These are phyloP conservation scores for Yarrowia sp. DNA, from an alignment of 805 yeast genomes.

Conservation along the genomic window DNA sequence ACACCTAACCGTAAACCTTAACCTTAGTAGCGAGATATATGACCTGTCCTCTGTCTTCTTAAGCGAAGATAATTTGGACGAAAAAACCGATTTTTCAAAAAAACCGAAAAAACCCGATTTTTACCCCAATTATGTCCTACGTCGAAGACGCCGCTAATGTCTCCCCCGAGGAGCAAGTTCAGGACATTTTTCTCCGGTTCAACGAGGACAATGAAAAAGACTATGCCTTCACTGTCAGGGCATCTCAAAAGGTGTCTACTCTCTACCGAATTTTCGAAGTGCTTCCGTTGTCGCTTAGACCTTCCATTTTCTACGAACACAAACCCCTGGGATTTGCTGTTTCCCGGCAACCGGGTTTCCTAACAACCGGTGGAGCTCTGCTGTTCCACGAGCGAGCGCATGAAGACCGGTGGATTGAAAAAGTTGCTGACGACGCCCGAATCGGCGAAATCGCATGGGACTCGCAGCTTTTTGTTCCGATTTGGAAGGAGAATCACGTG, in stretches of 20 bases:
- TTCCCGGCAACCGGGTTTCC: slow-evolving; percentile 73
- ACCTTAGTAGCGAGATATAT: background rate
- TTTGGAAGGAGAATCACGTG: slow-evolving; percentile 60
- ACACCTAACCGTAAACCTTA: background rate
- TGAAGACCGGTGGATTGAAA: slow-evolving; percentile 54
- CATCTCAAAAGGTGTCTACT: slow-evolving; percentile 62
- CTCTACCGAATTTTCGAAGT: slow-evolving; percentile 66
- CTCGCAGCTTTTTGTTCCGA: slow-evolving; percentile 84
- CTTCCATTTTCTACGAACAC: slow-evolving; percentile 72
- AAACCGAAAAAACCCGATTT: too few species aligned
- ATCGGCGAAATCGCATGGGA: slow-evolving; percentile 78
- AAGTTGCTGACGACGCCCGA: slow-evolving; percentile 58
- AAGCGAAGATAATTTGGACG: too few species aligned
- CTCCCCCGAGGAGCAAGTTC: slow-evolving; percentile 41
- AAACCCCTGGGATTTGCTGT: slow-evolving; percentile 70
- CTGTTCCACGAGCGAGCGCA: slow-evolving; percentile 69
- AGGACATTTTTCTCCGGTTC: slow-evolving; percentile 72
- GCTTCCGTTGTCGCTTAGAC: slow-evolving; percentile 79
- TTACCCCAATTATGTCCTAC: slow-evolving; percentile 6
- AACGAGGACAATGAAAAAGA: slow-evolving; percentile 86
- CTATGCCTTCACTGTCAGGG: slow-evolving; percentile 80
- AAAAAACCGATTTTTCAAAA: background rate
- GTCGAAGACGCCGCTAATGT: slow-evolving; percentile 33
- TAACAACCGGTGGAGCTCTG: slow-evolving; percentile 83
- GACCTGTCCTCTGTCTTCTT: too few species aligned